A percentile compares a stretch with the other conserved stretches of the same genome.
Conservation (phyloP, 164 flowering plant species). For the Sedum album region DNA sequence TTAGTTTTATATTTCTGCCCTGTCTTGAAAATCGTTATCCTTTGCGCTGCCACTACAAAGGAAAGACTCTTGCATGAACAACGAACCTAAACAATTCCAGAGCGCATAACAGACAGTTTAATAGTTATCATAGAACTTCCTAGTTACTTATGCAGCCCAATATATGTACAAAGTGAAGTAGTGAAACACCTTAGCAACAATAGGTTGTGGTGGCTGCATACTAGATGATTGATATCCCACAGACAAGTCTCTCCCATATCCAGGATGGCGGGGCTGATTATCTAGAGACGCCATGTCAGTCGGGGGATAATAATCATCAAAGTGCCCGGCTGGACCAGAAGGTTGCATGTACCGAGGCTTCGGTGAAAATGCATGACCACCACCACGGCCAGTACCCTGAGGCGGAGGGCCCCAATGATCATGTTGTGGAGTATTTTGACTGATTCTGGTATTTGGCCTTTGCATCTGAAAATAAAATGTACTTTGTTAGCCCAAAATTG, state of each 20-base stretch:
- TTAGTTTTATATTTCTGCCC: not conserved
- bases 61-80: not conserved
- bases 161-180: not conserved
- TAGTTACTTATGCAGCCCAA: not conserved
- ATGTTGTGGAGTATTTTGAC: conserved; percentile 37
- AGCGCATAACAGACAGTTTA: not conserved
- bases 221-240: conserved; percentile 33
- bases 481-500: not conserved
- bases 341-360: conserved; percentile 41
- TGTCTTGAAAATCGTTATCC: not conserved
- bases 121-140: not conserved
- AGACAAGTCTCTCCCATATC: conserved; percentile 46
- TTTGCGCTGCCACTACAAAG: not conserved
- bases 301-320: conserved; percentile 45
- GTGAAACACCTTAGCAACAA: conserved; percentile 36
- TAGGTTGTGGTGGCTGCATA: conserved; percentile 29
- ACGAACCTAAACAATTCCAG: not conserved
- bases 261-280: conserved; percentile 42
- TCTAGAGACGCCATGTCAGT: conserved; percentile 39
- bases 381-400: conserved; percentile 34
- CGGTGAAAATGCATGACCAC: conserved; percentile 35
- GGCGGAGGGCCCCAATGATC: conserved; percentile 51
- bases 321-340: conserved; percentile 35
- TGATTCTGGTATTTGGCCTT: conserved; percentile 37
- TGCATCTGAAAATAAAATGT: conserved; percentile 37